Base-by-base conservation (phyloP, 208 protist genomes). In the Herpetomonas samuelpessoai region DNA sequence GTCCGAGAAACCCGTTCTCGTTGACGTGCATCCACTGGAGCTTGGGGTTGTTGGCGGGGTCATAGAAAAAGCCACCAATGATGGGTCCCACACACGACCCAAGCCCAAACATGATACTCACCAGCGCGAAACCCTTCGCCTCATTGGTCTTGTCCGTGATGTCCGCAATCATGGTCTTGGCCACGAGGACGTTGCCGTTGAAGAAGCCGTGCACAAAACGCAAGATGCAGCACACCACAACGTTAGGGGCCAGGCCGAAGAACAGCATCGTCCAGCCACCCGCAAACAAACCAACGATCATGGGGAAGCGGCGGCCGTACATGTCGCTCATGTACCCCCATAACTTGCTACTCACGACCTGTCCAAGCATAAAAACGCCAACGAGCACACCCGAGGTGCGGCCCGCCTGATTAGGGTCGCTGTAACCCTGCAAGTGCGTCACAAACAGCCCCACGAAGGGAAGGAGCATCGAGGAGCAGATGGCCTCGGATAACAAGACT, bases 111-210 rank as follows among this genome's bases (percentile, higher is more conserved):
- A 80, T 84, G 57, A 99, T 97, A 62, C 94, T 98, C 30, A 99
- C 96, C 47, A 98, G 97, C 27, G 97, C 97, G 56, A 99, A 98
- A 39, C 97, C 97, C 52, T 83, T 79, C 9, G 86, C 78, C 44
- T 88, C 69, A 41, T 82, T 91, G 0, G 84, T 86, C 28, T 65
- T 62, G 59, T 93, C 87, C 0, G 87, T 93, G 29, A 93, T 65
- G 56, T 93, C 87, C 39, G 79, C 75, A 47, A 93, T 91, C 57
- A 93, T 79, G 25, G 83, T 88, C 54, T 93, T 93, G 45, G 87
- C 79, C 47, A 82, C 73, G 30, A 93, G 75, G 0, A 75, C 74
- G 65, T 72, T 86, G 10, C 87, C 87, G 12, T 77, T 84, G 19
- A 74, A 68, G 21, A 85, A 54, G 3, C 87, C 87, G 45, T 93